These are phyloP conservation scores for Musa balbisiana DNA, from an alignment of 202 grass and related monocot species.

Conservation along the genomic window DNA sequence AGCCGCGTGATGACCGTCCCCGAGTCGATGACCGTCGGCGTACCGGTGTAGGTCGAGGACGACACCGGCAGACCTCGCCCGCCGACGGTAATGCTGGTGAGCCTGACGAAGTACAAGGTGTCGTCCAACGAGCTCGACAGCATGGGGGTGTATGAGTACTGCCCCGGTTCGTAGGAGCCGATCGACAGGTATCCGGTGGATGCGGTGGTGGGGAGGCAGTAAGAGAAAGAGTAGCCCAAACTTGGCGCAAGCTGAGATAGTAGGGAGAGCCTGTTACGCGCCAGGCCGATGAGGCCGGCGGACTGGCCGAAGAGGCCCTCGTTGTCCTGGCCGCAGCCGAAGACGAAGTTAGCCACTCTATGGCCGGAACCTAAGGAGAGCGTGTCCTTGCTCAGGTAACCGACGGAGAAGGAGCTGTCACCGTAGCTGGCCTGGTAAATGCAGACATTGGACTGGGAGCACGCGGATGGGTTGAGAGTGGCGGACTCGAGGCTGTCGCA, in stretches of 20 bases:
- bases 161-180: background rate
- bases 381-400: constrained; percentile 5
- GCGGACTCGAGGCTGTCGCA: background rate
- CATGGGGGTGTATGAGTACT: background rate
- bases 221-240: constrained; percentile 4
- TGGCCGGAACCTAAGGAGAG: background rate
- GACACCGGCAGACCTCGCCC: background rate
- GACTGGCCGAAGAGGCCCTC: constrained; percentile 59
- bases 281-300: constrained; percentile 6
- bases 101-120: constrained; percentile 2
- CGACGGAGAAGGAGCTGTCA: constrained; percentile 14
- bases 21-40: constrained; percentile 20
- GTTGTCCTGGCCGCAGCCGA: constrained; percentile 82
- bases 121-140: background rate
- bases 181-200: constrained; percentile 3
- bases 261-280: constrained; percentile 2
- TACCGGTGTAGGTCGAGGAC: background rate
- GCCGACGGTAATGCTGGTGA: background rate
- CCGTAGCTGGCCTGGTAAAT: constrained; percentile 7
- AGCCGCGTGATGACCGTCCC: constrained; percentile 29
- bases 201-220: constrained; percentile 3
- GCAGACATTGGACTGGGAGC: background rate
- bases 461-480: background rate
- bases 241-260: background rate
- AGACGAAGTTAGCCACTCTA: constrained; percentile 32